Percentiles rank a stretch among this genome's conserved stretches.
Conservation (phyloP, 805 yeast genomes). For the Saccharomycopsis fodiens region DNA sequence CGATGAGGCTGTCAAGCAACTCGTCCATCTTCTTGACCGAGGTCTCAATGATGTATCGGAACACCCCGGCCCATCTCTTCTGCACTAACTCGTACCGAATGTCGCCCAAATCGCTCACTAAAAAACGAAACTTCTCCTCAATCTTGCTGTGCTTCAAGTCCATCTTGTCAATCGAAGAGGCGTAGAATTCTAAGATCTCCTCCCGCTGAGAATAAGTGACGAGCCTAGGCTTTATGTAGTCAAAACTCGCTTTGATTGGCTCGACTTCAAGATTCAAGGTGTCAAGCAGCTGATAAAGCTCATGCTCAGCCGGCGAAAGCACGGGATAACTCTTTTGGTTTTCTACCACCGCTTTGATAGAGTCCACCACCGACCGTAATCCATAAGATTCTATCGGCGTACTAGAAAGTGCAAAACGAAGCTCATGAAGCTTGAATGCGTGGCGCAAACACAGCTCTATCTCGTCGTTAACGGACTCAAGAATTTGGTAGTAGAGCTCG, state of each 20-base stretch:
- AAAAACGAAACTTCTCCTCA: constrained; percentile 33
- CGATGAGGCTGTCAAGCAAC: neutral
- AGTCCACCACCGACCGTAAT: neutral
- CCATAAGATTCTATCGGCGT: constrained; percentile 1
- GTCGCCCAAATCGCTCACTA: constrained; percentile 33
- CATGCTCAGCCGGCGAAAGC: constrained; percentile 17
- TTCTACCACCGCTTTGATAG: constrained; percentile 4
- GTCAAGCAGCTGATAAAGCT: constrained; percentile 26
- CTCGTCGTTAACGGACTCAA: constrained; percentile 29
- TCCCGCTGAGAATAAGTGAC: constrained; percentile 25
- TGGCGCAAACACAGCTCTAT: constrained; percentile 23
- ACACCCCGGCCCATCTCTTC: constrained; percentile 48
- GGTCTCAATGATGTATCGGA: constrained; percentile 33
- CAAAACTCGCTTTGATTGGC: constrained; percentile 32
- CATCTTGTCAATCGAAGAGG: constrained; percentile 24
- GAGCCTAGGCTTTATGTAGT: constrained; percentile 30
- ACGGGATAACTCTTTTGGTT: constrained; percentile 14
- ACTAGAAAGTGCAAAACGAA: constrained; percentile 23
- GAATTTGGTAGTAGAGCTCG: constrained; percentile 27
- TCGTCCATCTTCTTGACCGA: neutral
- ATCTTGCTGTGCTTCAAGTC: constrained; percentile 34
- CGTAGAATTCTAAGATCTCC: constrained; percentile 19
- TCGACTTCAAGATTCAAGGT: constrained; percentile 25
- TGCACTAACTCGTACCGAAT: constrained; percentile 43
- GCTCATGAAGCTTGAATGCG: constrained; percentile 23